phyloP scores from a whole-genome alignment of 768 basidiomycete species.

The Boletus vermiculosoides region DNA sequence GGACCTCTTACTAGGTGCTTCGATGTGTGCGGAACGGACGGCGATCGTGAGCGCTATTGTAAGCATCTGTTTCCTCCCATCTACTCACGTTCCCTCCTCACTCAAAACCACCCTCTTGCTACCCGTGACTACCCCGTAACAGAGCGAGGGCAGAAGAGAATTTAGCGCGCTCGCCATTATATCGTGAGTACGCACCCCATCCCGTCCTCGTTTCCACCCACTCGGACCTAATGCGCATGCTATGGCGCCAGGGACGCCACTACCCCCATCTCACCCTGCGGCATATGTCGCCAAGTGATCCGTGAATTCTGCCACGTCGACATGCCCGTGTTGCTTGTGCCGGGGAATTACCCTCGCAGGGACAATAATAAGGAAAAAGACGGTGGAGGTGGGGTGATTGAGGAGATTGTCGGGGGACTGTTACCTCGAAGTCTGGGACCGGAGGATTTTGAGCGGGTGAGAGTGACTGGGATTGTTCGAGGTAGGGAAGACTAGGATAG shows the following conservation, averaged over 20 bases:
- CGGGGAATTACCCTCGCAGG: too few relatives aligned
- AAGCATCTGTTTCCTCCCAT: slow-evolving; percentile 32
- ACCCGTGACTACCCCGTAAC: not conserved
- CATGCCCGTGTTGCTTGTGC: slow-evolving; percentile 56
- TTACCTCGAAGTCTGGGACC: too few relatives aligned
- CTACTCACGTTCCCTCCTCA: not conserved
- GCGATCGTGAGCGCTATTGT: slow-evolving; percentile 90
- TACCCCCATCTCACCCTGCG: slow-evolving; percentile 79
- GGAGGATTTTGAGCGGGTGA: too few relatives aligned
- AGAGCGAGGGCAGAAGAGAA: slow-evolving; percentile 74
- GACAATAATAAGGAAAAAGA: too few relatives aligned
- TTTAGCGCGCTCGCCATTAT: slow-evolving; percentile 78
- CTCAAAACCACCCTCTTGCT: not conserved
- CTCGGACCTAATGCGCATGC: not conserved
- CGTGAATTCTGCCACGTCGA: slow-evolving; percentile 77
- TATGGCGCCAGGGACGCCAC: slow-evolving; percentile 59
- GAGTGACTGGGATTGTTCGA: too few relatives aligned
- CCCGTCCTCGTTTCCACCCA: not conserved
- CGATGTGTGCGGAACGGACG: slow-evolving; percentile 91
- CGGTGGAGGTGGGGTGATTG: too few relatives aligned
- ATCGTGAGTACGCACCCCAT: slow-evolving; percentile 48
- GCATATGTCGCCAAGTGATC: slow-evolving; percentile 88
- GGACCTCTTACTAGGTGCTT: slow-evolving; percentile 55
- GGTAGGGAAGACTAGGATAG: too few relatives aligned
- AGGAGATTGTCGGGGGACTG: too few relatives aligned